phyloP scores from a whole-genome alignment of 1,139 yeast genomes.

The Debaryomyces udenii region DNA sequence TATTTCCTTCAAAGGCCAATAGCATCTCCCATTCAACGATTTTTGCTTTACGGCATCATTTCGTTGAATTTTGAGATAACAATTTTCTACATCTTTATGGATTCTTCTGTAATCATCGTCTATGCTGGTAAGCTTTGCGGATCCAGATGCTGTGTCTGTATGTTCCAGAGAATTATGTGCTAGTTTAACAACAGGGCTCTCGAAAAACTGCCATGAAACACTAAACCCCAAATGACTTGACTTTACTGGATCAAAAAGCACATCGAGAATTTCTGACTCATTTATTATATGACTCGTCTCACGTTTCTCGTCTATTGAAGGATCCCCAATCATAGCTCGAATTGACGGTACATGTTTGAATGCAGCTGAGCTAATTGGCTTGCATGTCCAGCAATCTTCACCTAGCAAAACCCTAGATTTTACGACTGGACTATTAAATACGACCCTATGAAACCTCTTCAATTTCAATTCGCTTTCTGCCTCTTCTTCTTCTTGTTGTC shows the following conservation, averaged over 20 bases:
- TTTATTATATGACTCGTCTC: slow-evolving; percentile 29
- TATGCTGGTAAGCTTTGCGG: slow-evolving; percentile 27
- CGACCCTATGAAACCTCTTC: slow-evolving; percentile 26
- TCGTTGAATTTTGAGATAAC: not conserved
- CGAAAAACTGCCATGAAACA: slow-evolving; percentile 44
- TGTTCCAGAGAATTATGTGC: slow-evolving; percentile 6
- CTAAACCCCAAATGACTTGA: slow-evolving; percentile 53
- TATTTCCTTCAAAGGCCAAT: slow-evolving; percentile 10
- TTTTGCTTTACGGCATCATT: slow-evolving; percentile 1
- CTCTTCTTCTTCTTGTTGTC: slow-evolving; percentile 6
- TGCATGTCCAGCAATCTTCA: slow-evolving; percentile 62
- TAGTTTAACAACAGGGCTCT: slow-evolving; percentile 27
- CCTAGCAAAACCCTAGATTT: slow-evolving; percentile 35
- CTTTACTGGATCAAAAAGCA: slow-evolving; percentile 36
- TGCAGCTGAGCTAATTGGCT: slow-evolving; percentile 37
- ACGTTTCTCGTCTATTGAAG: slow-evolving; percentile 34
- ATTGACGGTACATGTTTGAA: slow-evolving; percentile 56
- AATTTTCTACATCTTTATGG: slow-evolving; percentile 24
- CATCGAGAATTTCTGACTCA: slow-evolving; percentile 40
- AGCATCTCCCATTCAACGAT: slow-evolving; percentile 19
- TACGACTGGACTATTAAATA: slow-evolving; percentile 29
- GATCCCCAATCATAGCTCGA: slow-evolving; percentile 51
- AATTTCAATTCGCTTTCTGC: slow-evolving; percentile 9
- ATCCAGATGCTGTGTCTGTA: slow-evolving; percentile 12
- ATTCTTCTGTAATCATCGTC: slow-evolving; percentile 45